Percentiles rank a stretch among this genome's conserved stretches.
Conservation (phyloP, 768 basidiomycete species). For the Cystofilobasidium ferigula region DNA sequence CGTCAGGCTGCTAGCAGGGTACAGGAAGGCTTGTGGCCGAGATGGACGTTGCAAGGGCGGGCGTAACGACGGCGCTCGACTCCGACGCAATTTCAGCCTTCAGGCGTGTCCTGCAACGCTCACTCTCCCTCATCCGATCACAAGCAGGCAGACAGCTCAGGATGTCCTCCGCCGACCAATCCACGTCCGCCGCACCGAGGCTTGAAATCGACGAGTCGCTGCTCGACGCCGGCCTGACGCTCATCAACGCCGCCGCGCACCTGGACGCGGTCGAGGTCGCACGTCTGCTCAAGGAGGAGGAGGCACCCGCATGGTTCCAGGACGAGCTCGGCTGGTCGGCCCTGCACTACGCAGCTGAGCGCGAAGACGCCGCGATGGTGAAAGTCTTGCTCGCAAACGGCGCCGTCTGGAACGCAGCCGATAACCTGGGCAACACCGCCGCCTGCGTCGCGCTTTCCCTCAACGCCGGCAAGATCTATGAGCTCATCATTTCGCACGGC, state of each 20-base stretch:
- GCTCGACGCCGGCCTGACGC: constrained; percentile 16
- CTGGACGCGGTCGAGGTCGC: constrained; percentile 13
- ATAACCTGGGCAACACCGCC: constrained; percentile 67
- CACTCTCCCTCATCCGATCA: no score
- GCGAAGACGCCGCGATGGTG: constrained; percentile 55
- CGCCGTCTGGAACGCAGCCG: constrained; percentile 89
- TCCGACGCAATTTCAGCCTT: no score
- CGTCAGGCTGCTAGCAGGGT: not conserved
- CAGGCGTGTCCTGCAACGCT: no score
- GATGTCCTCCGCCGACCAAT: not conserved
- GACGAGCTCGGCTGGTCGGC: constrained; percentile 26
- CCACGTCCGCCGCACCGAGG: not conserved
- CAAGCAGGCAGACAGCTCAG: no score
- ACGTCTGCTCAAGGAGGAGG: constrained; percentile 18
- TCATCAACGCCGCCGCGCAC: constrained; percentile 15
- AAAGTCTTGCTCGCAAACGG: constrained; percentile 63
- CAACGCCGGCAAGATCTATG: constrained; percentile 65
- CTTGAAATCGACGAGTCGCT: not conserved
- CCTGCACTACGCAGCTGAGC: constrained; percentile 40
- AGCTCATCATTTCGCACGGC: constrained; percentile 76
- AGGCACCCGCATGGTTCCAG: constrained; percentile 25
- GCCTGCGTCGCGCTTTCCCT: constrained; percentile 81
- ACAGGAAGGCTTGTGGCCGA: no score
- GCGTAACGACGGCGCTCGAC: no score
- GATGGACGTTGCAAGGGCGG: no score